phyloP scores from a whole-genome alignment of 371 early-diverging fungal genomes.

The Batkoa obscura region DNA sequence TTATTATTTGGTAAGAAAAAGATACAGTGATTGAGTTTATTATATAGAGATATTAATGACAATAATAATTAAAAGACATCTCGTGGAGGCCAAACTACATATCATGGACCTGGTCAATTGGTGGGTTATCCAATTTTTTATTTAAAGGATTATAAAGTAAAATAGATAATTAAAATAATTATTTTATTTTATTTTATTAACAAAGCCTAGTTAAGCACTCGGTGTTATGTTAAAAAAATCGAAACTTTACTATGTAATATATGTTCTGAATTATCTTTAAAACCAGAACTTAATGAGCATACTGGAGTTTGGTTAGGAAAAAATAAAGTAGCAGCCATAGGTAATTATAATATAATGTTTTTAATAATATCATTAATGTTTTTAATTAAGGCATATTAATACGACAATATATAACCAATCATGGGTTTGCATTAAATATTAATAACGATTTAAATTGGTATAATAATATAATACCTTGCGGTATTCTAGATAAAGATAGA shows the following conservation, averaged over 20 bases:
- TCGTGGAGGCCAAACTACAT: slow-evolving; percentile 90
- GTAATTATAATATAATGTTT: slow-evolving; percentile 9
- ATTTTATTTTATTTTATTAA: not conserved
- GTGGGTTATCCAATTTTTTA: slow-evolving; percentile 87
- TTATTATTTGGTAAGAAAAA: slow-evolving; percentile 38
- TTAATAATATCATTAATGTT: not conserved
- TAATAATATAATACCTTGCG: slow-evolving; percentile 79
- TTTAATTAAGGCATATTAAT: not conserved
- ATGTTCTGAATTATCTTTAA: slow-evolving; percentile 38
- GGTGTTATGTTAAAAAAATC: slow-evolving; percentile 58
- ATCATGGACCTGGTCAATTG: slow-evolving; percentile 94
- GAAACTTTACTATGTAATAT: slow-evolving; percentile 58
- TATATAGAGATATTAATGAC: not conserved
- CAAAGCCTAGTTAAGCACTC: slow-evolving; percentile 28
- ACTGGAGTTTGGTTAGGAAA: slow-evolving; percentile 76
- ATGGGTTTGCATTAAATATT: slow-evolving; percentile 89
- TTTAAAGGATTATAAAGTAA: slow-evolving; percentile 38
- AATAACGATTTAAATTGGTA: slow-evolving; percentile 70
- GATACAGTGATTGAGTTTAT: not conserved
- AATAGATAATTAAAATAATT: not conserved
- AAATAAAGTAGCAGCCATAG: slow-evolving; percentile 55
- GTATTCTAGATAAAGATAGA: slow-evolving; percentile 47
- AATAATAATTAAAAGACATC: slow-evolving; percentile 16
- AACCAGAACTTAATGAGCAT: slow-evolving; percentile 43
- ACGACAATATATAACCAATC: slow-evolving; percentile 62